Evolutionary conservation across 2,329 filamentous ascomycete genomes (phyloP).

Genomic region (Colletotrichum sp.): DNA sequence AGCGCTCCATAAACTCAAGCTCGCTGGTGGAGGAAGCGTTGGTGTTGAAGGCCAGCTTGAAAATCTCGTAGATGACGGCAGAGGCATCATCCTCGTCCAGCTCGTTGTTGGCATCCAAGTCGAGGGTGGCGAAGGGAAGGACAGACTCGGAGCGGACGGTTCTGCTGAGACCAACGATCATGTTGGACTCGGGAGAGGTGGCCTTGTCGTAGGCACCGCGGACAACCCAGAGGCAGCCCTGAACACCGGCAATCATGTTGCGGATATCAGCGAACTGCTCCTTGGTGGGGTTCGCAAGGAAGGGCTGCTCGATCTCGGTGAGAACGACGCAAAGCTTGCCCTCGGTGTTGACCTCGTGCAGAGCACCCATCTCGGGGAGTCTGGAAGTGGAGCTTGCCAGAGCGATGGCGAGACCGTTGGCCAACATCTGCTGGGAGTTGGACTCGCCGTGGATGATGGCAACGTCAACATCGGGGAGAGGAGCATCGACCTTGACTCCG

Average conservation of each 20-base stretch:
- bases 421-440: slow-evolving; percentile 19
- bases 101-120: slow-evolving; percentile 43
- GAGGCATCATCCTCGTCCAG: slow-evolving; percentile 33
- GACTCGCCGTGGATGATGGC: slow-evolving; percentile 24
- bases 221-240: slow-evolving; percentile 45
- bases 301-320: slow-evolving; percentile 47
- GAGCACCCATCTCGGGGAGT: slow-evolving; percentile 22
- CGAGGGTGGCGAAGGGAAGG: slow-evolving; percentile 48
- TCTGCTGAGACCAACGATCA: slow-evolving; percentile 50
- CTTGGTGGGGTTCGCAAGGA: slow-evolving; percentile 44
- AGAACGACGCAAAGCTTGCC: slow-evolving; percentile 43
- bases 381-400: slow-evolving; percentile 20
- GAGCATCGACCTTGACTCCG: slow-evolving; percentile 14
- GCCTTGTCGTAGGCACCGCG: slow-evolving; percentile 42
- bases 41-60: slow-evolving; percentile 39
- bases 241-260: slow-evolving; percentile 35
- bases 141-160: slow-evolving; percentile 52
- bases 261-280: slow-evolving; percentile 42
- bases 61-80: slow-evolving; percentile 39
- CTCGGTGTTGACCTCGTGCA: slow-evolving; percentile 27
- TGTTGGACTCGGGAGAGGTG: slow-evolving; percentile 43
- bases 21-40: slow-evolving; percentile 36
- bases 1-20: slow-evolving; percentile 47
- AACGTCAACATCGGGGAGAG: slow-evolving; percentile 17
- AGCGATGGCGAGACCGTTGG: slow-evolving; percentile 16